Evolutionary conservation across 768 basidiomycete genomes (phyloP).

Genomic region (Russula dissimulans): DNA sequence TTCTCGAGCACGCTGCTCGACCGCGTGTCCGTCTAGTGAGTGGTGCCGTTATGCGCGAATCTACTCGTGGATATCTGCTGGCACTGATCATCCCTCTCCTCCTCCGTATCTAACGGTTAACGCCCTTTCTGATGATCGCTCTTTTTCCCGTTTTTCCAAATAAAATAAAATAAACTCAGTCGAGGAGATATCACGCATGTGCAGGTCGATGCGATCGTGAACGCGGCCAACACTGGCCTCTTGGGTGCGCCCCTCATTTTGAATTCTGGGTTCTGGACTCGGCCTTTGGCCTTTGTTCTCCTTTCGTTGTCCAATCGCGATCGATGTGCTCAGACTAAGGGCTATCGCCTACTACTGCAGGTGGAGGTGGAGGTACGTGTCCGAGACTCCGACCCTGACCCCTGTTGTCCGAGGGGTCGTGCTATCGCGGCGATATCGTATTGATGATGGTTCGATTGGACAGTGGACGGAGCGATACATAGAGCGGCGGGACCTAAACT

Average conservation of each 20-base stretch:
- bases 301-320: background rate
- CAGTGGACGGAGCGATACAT: constrained; percentile 82
- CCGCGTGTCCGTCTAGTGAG: constrained; percentile 62
- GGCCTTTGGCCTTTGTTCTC: background rate
- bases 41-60: constrained; percentile 1
- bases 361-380: constrained; percentile 65
- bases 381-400: background rate
- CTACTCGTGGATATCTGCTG: too few species aligned
- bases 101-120: too few species aligned
- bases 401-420: background rate
- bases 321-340: background rate
- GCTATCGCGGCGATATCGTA: background rate
- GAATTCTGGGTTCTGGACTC: background rate
- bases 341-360: constrained; percentile 28
- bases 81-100: too few species aligned
- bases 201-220: constrained; percentile 66
- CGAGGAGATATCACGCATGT: constrained; percentile 73
- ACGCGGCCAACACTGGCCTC: constrained; percentile 69
- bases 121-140: too few species aligned
- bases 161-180: constrained; percentile 28
- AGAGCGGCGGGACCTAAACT: constrained; percentile 59
- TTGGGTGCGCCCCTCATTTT: constrained; percentile 38
- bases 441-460: background rate
- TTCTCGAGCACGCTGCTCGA: constrained; percentile 36
- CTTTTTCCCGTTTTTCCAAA: too few species aligned